These are phyloP conservation scores for Akanthomyces muscarius DNA, from an alignment of 2,329 filamentous ascomycete genomes.

Conservation along the genomic window DNA sequence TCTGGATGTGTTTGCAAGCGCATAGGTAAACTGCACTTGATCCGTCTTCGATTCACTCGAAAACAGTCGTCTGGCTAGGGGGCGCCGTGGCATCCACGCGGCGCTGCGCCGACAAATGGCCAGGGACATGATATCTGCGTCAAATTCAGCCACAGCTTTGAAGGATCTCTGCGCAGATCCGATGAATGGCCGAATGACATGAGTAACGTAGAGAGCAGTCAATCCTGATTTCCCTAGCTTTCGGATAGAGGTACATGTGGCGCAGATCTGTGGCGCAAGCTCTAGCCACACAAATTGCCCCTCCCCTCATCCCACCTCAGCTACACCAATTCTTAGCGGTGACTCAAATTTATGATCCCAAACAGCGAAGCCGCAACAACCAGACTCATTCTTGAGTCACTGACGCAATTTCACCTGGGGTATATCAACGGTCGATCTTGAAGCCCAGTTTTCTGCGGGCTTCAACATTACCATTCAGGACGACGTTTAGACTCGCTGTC, in stretches of 20 bases:
- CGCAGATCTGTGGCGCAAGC: constrained; percentile 16
- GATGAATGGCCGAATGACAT: neutral
- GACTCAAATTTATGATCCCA: constrained; percentile 17
- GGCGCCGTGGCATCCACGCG: constrained; percentile 2
- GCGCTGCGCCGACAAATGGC: neutral
- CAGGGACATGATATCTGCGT: constrained; percentile 1
- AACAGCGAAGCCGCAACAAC: constrained; percentile 10
- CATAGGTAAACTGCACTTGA: constrained; percentile 17
- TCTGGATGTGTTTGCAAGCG: constrained; percentile 11
- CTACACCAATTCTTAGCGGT: constrained; percentile 8
- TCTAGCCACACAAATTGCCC: constrained; percentile 18
- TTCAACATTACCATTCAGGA: constrained; percentile 35
- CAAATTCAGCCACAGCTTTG: neutral
- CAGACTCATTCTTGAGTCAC: constrained; percentile 15
- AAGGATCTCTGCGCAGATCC: neutral
- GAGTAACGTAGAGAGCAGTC: neutral
- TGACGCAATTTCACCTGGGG: neutral
- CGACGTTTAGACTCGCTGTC: constrained; percentile 48
- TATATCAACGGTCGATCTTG: constrained; percentile 16
- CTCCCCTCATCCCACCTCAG: constrained; percentile 19
- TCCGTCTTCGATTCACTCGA: constrained; percentile 7
- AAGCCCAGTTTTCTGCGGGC: constrained; percentile 34
- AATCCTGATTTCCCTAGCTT: neutral
- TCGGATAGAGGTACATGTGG: constrained; percentile 1
- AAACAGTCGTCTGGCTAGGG: neutral